Conservation (phyloP, 2,329 filamentous ascomycete genomes). For the Aureobasidium sp. region DNA sequence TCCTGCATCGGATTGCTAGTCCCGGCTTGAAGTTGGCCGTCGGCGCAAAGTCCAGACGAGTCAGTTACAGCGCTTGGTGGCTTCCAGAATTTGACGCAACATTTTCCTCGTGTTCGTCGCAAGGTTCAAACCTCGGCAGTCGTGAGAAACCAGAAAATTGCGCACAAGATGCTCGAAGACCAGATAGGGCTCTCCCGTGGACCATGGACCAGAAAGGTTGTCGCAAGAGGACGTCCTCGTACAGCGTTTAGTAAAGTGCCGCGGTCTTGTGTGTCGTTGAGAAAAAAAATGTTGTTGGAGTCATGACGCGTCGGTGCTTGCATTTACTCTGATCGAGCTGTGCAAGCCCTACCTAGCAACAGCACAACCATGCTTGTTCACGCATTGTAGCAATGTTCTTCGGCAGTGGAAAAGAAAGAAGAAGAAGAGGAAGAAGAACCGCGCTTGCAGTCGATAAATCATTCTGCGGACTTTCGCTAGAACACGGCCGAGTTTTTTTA, state of each 20-base stretch:
- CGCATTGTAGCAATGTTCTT: not conserved
- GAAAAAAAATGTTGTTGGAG: not conserved
- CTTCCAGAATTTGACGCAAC: not conserved
- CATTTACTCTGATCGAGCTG: not conserved
- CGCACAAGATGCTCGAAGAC: not conserved
- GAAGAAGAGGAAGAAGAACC: not conserved
- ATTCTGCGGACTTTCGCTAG: not conserved
- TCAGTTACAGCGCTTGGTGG: not conserved
- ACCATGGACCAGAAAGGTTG: not conserved
- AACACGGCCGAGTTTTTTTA: not conserved
- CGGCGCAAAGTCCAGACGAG: not conserved
- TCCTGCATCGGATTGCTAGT: not conserved
- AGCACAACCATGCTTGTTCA: not conserved
- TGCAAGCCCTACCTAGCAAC: not conserved
- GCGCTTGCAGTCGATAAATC: not conserved
- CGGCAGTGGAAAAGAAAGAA: not conserved
- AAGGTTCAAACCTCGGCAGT: not conserved
- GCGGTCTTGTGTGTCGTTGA: not conserved
- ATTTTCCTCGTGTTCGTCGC: not conserved
- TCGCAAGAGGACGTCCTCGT: not conserved
- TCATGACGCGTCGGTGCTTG: not conserved
- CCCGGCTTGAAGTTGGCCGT: not conserved
- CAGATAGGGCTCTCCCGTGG: not conserved
- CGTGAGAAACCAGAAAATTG: not conserved
- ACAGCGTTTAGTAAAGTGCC: not conserved